Evolutionary conservation across 2,329 filamentous ascomycete species (phyloP).

Genomic region (Trichoderma koningii): DNA sequence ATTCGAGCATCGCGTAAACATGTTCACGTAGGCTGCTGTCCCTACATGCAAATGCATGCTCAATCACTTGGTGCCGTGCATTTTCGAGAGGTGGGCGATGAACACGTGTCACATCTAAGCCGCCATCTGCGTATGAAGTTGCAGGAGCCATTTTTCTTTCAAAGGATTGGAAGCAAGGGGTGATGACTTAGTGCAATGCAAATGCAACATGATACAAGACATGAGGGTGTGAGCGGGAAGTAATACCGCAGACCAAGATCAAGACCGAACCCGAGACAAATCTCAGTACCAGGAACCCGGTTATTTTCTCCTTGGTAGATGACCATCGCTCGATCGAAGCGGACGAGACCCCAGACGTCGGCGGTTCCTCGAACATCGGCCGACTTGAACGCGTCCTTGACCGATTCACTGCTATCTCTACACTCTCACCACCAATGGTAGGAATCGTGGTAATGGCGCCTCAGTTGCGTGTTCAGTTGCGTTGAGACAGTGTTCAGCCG

Average conservation of each 20-base stretch:
- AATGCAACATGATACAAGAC: constrained; percentile 1
- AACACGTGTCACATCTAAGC: constrained; percentile 4
- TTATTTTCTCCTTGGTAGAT: neutral
- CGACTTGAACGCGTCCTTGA: neutral
- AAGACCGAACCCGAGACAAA: neutral
- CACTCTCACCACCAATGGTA: neutral
- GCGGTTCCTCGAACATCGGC: constrained; percentile 1
- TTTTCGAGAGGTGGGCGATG: neutral
- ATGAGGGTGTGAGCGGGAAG: neutral
- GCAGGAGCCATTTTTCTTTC: neutral
- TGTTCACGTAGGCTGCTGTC: neutral
- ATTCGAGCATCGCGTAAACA: neutral
- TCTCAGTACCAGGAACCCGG: neutral
- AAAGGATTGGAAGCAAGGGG: neutral
- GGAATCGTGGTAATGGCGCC: neutral
- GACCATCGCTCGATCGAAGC: neutral
- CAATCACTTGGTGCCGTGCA: neutral
- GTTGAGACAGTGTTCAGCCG: neutral
- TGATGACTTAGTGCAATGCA: constrained; percentile 11
- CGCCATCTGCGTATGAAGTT: neutral
- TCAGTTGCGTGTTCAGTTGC: neutral
- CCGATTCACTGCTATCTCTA: neutral
- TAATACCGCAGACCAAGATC: neutral
- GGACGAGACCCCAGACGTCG: neutral
- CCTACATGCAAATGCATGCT: neutral